phyloP scores from a whole-genome alignment of 2,329 filamentous ascomycete genomes.

The Colletotrichum tropicale region DNA sequence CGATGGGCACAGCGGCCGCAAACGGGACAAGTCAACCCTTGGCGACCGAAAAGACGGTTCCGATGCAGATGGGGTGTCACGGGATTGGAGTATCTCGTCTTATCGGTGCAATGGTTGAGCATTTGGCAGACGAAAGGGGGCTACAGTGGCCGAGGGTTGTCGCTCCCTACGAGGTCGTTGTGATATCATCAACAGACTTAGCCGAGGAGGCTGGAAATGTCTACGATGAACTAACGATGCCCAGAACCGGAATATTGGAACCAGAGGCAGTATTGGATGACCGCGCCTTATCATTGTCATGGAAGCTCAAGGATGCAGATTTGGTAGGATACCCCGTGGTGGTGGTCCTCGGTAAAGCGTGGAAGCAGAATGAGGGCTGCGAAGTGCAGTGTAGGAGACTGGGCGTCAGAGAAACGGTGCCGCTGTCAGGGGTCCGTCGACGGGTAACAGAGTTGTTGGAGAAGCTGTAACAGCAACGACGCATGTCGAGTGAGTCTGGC shows the following conservation, averaged over 20 bases:
- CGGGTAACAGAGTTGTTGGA: constrained; percentile 53
- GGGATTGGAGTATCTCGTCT: constrained; percentile 93
- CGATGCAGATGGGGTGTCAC: constrained; percentile 94
- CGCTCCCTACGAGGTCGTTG: constrained; percentile 79
- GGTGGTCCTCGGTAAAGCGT: constrained; percentile 77
- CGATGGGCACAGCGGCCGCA: constrained; percentile 21
- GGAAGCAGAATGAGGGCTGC: constrained; percentile 61
- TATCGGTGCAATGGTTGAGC: constrained; percentile 83
- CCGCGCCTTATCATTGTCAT: constrained; percentile 68
- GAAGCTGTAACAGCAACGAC: constrained; percentile 44
- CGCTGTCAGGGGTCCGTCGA: constrained; percentile 49
- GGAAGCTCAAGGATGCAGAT: constrained; percentile 92
- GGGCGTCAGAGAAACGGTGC: constrained; percentile 63
- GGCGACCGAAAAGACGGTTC: constrained; percentile 18
- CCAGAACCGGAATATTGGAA: not conserved
- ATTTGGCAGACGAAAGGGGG: constrained; percentile 72
- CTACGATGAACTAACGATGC: constrained; percentile 63
- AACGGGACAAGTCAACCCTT: not conserved
- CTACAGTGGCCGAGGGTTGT: constrained; percentile 89
- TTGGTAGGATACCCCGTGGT: constrained; percentile 86
- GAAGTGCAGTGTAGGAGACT: constrained; percentile 82
- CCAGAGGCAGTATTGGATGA: constrained; percentile 80
- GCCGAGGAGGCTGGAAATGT: constrained; percentile 58
- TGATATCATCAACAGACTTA: constrained; percentile 60
- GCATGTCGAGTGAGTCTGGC: not conserved